Percentiles rank a stretch among this genome's conserved stretches.
These are phyloP conservation scores for Thermothielavioides terrestris DNA, from an alignment of 495 filamentous ascomycete species.

Conservation along the genomic window DNA sequence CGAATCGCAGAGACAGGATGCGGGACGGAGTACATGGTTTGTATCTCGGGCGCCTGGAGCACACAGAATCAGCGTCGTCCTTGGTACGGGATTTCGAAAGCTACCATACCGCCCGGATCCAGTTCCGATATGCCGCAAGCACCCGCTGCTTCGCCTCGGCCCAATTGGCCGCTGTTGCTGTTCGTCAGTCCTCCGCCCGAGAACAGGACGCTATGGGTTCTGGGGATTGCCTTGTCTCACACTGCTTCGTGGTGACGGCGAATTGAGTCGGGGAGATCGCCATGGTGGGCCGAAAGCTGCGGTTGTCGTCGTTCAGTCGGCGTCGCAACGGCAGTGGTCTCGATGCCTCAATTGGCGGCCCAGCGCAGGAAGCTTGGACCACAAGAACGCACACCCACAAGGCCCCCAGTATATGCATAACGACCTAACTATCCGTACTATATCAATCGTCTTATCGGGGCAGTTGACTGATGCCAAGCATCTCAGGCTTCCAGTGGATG, in stretches of 20 bases:
- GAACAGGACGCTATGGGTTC: neutral
- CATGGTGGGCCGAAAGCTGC: conserved; percentile 31
- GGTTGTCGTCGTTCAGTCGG: conserved; percentile 15
- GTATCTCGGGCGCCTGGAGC: conserved; percentile 82
- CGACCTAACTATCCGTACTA: too few relatives aligned
- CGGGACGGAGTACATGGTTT: conserved; percentile 88
- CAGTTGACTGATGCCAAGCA: too few relatives aligned
- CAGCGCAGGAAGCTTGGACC: conserved; percentile 15
- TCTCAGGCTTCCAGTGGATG: too few relatives aligned
- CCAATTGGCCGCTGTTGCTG: conserved; percentile 76
- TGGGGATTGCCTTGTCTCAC: too few relatives aligned
- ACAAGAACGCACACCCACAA: too few relatives aligned
- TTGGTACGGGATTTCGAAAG: neutral
- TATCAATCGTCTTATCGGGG: too few relatives aligned
- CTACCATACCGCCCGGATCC: conserved; percentile 74
- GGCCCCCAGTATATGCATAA: too few relatives aligned
- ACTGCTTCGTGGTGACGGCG: conserved; percentile 79
- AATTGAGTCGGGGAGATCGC: conserved; percentile 87
- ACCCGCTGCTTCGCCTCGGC: conserved; percentile 74
- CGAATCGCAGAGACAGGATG: conserved; percentile 81
- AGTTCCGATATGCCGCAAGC: conserved; percentile 79
- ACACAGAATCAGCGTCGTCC: neutral
- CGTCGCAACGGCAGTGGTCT: neutral
- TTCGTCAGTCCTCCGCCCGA: conserved; percentile 10
- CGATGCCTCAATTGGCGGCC: neutral